phyloP scores from a whole-genome alignment of 2,329 filamentous ascomycete species.

The Xylariaceae sp. region DNA sequence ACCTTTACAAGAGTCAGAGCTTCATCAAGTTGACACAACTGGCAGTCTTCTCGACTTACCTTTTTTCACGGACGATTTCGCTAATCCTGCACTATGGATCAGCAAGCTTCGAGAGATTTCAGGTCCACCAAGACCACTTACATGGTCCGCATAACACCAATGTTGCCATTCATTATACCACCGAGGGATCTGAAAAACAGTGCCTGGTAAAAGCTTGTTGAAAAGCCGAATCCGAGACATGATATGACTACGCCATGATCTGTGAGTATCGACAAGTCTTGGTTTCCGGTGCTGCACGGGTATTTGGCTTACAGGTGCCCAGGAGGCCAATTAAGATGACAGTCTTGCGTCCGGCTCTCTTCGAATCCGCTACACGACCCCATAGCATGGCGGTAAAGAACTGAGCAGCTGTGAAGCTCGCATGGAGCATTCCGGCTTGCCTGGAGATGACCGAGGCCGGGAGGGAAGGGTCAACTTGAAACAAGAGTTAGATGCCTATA shows the following conservation, averaged over 20 bases:
- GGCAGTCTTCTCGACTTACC: constrained; percentile 26
- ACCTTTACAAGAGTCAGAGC: constrained; percentile 27
- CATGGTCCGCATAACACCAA: constrained; percentile 71
- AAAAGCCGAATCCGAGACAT: constrained; percentile 66
- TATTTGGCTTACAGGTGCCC: constrained; percentile 46
- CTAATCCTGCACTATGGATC: constrained; percentile 35
- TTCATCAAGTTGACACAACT: not conserved
- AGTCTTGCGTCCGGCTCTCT: constrained; percentile 64
- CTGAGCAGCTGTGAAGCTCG: constrained; percentile 75
- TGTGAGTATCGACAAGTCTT: constrained; percentile 1
- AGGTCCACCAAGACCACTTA: constrained; percentile 19
- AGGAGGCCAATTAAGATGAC: constrained; percentile 72
- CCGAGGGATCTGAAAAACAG: constrained; percentile 60
- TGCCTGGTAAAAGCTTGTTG: constrained; percentile 55
- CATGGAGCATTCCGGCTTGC: constrained; percentile 73
- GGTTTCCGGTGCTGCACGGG: not conserved
- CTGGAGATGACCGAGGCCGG: constrained; percentile 62
- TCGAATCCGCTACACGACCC: constrained; percentile 64
- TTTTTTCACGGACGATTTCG: constrained; percentile 41
- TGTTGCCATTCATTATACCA: constrained; percentile 66
- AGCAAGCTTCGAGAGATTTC: no score
- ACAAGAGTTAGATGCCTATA: not conserved
- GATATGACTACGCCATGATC: constrained; percentile 41
- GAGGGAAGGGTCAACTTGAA: constrained; percentile 44
- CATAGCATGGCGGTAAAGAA: constrained; percentile 78